A percentile compares a stretch with the other conserved stretches of the same genome.
These are phyloP conservation scores for Gossypium australe DNA, from an alignment of 345 rosid genomes.

Conservation along the genomic window DNA sequence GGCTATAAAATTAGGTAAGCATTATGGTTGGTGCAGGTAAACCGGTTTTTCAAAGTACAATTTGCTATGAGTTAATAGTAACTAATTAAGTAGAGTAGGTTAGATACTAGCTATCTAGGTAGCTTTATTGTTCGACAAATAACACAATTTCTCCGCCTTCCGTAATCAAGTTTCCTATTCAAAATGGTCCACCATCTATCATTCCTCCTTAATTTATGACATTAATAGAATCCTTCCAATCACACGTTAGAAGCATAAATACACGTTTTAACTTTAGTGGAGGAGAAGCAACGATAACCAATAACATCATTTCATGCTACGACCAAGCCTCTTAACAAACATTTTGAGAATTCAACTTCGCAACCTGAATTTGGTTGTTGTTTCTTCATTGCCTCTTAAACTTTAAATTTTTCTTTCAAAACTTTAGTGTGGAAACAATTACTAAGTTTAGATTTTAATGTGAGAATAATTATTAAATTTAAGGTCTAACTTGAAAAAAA, in stretches of 20 bases:
- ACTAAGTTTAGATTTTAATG: accelerated
- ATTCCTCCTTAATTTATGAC: neutral
- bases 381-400: no score
- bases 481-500: accelerated
- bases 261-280: no score
- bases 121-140: neutral
- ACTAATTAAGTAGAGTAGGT: neutral
- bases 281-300: no score
- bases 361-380: no score
- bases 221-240: neutral
- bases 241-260: neutral
- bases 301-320: no score
- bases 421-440: accelerated
- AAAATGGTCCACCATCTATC: neutral
- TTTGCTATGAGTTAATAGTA: neutral
- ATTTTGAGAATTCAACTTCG: no score
- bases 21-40: slow-evolving; percentile 48
- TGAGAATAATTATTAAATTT: no score
- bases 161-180: neutral
- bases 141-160: neutral
- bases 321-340: no score
- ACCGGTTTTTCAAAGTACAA: slow-evolving; percentile 25
- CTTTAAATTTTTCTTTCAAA: no score
- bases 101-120: neutral
- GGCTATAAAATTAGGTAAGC: slow-evolving; percentile 19